phyloP scores from a whole-genome alignment of 1,139 yeast species.

The Kazachstania sp. region DNA sequence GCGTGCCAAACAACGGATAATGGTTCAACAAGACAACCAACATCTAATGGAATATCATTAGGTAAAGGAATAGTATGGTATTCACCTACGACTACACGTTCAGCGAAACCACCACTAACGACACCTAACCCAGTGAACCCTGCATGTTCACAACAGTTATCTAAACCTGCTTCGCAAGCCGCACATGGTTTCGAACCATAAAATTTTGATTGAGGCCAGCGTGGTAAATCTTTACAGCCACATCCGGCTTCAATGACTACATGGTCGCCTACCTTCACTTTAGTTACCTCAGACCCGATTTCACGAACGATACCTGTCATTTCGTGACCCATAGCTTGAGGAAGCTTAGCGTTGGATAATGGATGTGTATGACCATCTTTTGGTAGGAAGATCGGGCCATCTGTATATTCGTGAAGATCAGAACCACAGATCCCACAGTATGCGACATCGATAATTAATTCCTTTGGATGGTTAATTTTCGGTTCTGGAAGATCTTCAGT shows the following conservation, averaged over 20 bases:
- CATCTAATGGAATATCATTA: slow-evolving; percentile 40
- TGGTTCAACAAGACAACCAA: slow-evolving; percentile 50
- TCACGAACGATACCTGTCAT: slow-evolving; percentile 37
- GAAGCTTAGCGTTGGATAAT: slow-evolving; percentile 31
- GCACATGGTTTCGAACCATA: slow-evolving; percentile 31
- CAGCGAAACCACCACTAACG: slow-evolving; percentile 43
- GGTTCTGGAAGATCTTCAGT: slow-evolving; percentile 34
- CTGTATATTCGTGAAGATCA: slow-evolving; percentile 40
- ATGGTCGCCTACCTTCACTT: slow-evolving; percentile 34
- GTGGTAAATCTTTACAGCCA: slow-evolving; percentile 37
- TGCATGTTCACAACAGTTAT: slow-evolving; percentile 40
- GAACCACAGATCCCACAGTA: slow-evolving; percentile 49
- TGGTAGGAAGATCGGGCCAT: slow-evolving; percentile 42
- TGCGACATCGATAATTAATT: slow-evolving; percentile 38
- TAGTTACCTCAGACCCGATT: slow-evolving; percentile 32
- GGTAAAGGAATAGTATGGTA: slow-evolving; percentile 41
- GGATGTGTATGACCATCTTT: slow-evolving; percentile 29
- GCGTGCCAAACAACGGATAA: slow-evolving; percentile 54
- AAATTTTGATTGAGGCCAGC: slow-evolving; percentile 24
- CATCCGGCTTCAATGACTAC: slow-evolving; percentile 47
- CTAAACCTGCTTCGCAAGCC: slow-evolving; percentile 38
- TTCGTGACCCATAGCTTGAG: slow-evolving; percentile 54
- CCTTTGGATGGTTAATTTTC: slow-evolving; percentile 31
- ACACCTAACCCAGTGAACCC: slow-evolving; percentile 43
- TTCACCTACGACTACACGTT: slow-evolving; percentile 41